Evolutionary conservation across 192 early-diverging fungal species (phyloP), one percentile per base, ranked within the genome.

Genomic region (Rhizophagus clarus): DNA sequence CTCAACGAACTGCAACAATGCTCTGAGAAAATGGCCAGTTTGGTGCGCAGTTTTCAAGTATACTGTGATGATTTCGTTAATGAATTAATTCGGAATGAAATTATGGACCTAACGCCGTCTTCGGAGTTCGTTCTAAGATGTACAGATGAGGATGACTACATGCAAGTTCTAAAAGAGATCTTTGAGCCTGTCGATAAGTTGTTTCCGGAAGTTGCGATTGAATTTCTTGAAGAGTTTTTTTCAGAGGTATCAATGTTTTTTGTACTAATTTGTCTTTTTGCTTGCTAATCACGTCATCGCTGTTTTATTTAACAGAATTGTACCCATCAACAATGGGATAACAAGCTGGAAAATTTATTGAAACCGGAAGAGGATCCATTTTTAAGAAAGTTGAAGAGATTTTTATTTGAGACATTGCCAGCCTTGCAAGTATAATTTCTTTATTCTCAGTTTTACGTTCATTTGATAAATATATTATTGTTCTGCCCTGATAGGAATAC

Each of bases 91-190:
- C 17, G 15, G 17, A 62, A 75, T 14, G 76, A 77, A 63, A 77
- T 77, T 47, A 77, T 77, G 76, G 76, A 77, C n/a, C 49, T 77
- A 5, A 66, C 40, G 1, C 76, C 63, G 9, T 77, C 63, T 45
- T 77, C 76, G 15, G 63, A 77, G 62, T 77, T 77, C 24, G 62
- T 67, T 66, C 42, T 77, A 66, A 77, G 24, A 47, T 66, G 31
- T 66, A 56, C 42, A 24, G 31, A 63, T 40, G 63, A 77, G 20
- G 24, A 77, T 77, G 76, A 77, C 4, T 61, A 74, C 73, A 74
- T 74, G 73, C 73, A 74, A 61, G 76, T 77, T 77, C 62, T 77
- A 66, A 77, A 66, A 45, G 76, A 77, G 42, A 77, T 6, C 49
- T 77, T 77, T 77, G 62, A 77, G 34, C 51, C 62, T 66, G 42